These are phyloP conservation scores for Talaromyces sp. DNA, from an alignment of 2,329 filamentous ascomycete genomes.

Conservation along the genomic window DNA sequence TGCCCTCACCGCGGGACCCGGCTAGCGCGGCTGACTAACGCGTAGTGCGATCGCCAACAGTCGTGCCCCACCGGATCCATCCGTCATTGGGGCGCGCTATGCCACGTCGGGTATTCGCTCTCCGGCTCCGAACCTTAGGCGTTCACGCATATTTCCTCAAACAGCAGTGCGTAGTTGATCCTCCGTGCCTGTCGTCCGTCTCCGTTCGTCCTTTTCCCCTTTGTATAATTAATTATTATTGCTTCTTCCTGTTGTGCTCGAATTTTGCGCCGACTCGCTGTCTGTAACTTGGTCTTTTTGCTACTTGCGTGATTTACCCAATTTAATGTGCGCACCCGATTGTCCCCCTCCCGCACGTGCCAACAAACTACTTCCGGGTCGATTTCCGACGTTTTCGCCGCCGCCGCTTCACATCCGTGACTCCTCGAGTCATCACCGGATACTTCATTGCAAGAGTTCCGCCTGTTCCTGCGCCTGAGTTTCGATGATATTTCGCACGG, in stretches of 20 bases:
- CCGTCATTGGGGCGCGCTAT: neutral
- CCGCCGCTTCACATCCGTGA: constrained; percentile 8
- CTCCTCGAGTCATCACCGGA: neutral
- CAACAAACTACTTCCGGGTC: constrained; percentile 13
- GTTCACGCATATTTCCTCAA: neutral
- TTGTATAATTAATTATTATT: neutral
- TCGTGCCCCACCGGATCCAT: neutral
- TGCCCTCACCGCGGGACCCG: neutral
- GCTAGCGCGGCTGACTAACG: neutral
- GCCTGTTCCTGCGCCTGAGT: neutral
- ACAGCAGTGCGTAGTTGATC: neutral
- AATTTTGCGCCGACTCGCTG: neutral
- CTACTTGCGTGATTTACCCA: neutral
- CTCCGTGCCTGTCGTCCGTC: neutral
- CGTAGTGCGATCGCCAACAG: neutral
- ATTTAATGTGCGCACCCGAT: neutral
- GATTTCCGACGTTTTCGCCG: constrained; percentile 1
- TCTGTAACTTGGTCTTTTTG: neutral
- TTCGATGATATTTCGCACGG: neutral
- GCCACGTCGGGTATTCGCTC: neutral
- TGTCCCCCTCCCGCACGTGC: constrained; percentile 1
- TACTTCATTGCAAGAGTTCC: neutral
- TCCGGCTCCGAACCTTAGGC: neutral
- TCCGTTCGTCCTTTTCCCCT: neutral
- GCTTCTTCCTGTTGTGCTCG: neutral